Evolutionary conservation across 2,329 filamentous ascomycete genomes (phyloP), one percentile per base, ranked within the genome.

Genomic region (Colletotrichum sp.): DNA sequence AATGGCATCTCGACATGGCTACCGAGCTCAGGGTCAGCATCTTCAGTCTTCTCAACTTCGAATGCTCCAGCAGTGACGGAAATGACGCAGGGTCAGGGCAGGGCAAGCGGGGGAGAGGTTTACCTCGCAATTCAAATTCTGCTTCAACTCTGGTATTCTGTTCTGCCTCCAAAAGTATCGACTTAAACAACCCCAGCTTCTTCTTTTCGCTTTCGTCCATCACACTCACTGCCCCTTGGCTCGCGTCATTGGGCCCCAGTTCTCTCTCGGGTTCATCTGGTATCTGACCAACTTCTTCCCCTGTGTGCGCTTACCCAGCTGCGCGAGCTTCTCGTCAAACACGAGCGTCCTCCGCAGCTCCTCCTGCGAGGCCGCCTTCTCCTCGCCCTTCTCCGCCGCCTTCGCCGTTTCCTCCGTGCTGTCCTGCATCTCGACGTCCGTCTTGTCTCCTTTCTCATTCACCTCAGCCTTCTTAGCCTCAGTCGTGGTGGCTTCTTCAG

Each of bases 211-310:
- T 26, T 34, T 16, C 91, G 75, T 91, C 92, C 88, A 91, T 95
- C 84, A 32, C 30, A 32, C 30, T 32, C 30, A 96, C 88, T 84
- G 84, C n/a, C 86, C 87, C 78, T 84, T 88, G 30, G 91, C 91
- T 78, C 88, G 87, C 68, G 86, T 88, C 92, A 98, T 92, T 2
- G 97, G 97, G 0, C 97, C 97, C 97, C 97, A 99, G 83, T 99
- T 97, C 81, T 95, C 93, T 76, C 94, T 89, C 62, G 97, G 97
- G 82, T 99, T 99, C 76, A 93, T 87, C 87, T 98, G 97, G 84
- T 98, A 99, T 77, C 96, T 90, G 70, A 98, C 92, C 62, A 98
- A 89, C 78, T 93, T 94, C 82, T 91, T 93, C 75, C 87, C 89
- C 69, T 91, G 90, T 77, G 88, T 90, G 76, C 95, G 93, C 79